These are phyloP conservation scores for Populus hybrid DNA, from an alignment of 441 rosid species.

Conservation along the genomic window DNA sequence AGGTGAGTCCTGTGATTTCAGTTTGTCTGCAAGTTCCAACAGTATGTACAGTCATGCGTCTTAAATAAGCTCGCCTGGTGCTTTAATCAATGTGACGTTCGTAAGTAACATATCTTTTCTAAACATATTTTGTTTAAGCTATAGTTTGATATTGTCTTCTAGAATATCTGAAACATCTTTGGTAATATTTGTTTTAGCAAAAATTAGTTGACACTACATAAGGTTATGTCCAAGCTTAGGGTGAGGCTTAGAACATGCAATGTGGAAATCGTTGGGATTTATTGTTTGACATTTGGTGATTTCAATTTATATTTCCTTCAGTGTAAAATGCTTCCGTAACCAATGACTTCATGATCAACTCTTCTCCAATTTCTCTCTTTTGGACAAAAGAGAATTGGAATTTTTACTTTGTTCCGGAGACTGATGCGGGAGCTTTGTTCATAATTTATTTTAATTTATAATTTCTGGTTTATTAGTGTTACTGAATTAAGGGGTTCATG, in stretches of 20 bases:
- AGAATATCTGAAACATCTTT: not conserved
- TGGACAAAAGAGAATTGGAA: not conserved
- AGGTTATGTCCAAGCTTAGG: not conserved
- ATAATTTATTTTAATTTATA: too few relatives aligned
- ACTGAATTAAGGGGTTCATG: not conserved
- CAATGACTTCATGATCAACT: not conserved
- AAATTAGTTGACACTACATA: not conserved
- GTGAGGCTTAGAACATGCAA: not conserved
- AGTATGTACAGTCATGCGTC: conserved; percentile 83
- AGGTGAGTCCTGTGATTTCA: conserved; percentile 85
- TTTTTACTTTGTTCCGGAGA: not conserved
- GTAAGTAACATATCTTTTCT: conserved; percentile 41
- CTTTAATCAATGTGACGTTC: conserved; percentile 85
- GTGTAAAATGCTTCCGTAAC: not conserved
- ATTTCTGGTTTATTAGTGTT: not conserved
- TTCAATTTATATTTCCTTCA: not conserved
- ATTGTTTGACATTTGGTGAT: not conserved
- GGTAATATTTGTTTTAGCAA: not conserved
- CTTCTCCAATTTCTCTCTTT: not conserved
- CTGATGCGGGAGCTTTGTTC: not conserved
- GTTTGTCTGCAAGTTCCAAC: conserved; percentile 78
- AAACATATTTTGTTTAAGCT: not conserved
- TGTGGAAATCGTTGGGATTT: too few relatives aligned
- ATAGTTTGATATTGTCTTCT: not conserved
- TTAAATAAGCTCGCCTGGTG: conserved; percentile 71